Conservation (phyloP, 805 yeast genomes). For the Diddensiella caesifluorescens region DNA sequence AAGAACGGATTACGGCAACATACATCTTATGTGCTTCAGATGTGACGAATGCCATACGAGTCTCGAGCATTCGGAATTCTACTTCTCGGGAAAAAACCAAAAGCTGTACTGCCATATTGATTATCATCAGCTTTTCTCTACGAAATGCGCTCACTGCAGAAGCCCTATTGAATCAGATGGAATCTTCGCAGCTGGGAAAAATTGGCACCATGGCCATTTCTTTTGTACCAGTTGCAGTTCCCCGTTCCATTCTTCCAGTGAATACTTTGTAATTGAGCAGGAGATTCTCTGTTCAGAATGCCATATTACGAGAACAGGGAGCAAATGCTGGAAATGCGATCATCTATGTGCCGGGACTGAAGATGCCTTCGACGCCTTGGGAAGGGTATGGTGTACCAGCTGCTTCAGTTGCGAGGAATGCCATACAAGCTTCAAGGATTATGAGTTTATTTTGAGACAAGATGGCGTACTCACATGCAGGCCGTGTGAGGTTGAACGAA, state of each 20-base stretch:
- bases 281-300: constrained; percentile 27
- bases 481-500: constrained; percentile 22
- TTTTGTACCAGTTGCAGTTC: constrained; percentile 31
- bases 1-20: constrained; percentile 22
- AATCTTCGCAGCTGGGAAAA: constrained; percentile 26
- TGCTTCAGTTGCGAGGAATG: constrained; percentile 32
- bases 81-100: constrained; percentile 13
- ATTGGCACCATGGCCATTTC: constrained; percentile 31
- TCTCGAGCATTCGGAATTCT: constrained; percentile 25
- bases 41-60: constrained; percentile 21
- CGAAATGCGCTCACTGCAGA: constrained; percentile 28
- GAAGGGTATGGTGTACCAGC: constrained; percentile 29
- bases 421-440: constrained; percentile 24
- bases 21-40: constrained; percentile 23
- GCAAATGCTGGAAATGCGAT: constrained; percentile 32
- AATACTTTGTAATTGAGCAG: constrained; percentile 22
- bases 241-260: constrained; percentile 20
- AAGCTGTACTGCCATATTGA: constrained; percentile 31
- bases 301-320: constrained; percentile 22
- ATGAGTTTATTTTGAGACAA: constrained; percentile 30
- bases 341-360: constrained; percentile 20
- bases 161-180: constrained; percentile 30
- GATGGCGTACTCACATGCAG: constrained; percentile 31
- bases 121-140: constrained; percentile 30
- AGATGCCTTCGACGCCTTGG: constrained; percentile 27